Percentiles rank a stretch among this genome's conserved stretches.
Conservation (phyloP, 1,284 basidiomycete genomes). For the Mrakiaceae sp. region DNA sequence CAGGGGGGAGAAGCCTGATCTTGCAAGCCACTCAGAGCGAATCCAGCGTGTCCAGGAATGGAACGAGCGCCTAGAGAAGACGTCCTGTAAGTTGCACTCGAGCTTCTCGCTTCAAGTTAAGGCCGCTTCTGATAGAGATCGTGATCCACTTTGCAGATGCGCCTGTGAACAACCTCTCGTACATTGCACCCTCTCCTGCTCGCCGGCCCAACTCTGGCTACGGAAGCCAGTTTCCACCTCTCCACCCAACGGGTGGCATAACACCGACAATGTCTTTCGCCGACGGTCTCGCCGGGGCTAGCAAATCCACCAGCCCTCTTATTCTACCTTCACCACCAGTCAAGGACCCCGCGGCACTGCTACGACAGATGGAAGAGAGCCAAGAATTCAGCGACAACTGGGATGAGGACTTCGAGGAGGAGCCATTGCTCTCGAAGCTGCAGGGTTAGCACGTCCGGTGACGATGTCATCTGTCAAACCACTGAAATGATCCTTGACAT, state of each 20-base stretch:
- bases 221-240: conserved; percentile 7
- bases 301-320: background rate
- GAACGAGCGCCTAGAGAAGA: conserved; percentile 68
- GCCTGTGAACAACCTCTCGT: background rate
- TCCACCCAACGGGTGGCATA: conserved; percentile 1
- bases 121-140: too few species aligned
- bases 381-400: conserved; percentile 83
- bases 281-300: background rate
- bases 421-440: conserved; percentile 26
- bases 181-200: conserved; percentile 2
- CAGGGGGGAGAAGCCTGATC: conserved; percentile 38
- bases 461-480: too few species aligned
- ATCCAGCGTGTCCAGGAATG: conserved; percentile 93
- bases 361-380: conserved; percentile 27
- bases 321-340: background rate
- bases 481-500: too few species aligned
- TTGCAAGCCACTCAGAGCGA: conserved; percentile 80
- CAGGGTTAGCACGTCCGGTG: background rate
- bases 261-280: background rate
- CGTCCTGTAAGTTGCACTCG: conserved; percentile 2
- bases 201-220: conserved; percentile 4
- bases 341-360: conserved; percentile 6
- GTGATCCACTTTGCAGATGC: background rate
- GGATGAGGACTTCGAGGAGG: conserved; percentile 96
- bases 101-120: background rate